Evolutionary conservation across 768 basidiomycete genomes (phyloP), one percentile per base, ranked within the genome.

Genomic region (Rubroboletus pulcherrimus): DNA sequence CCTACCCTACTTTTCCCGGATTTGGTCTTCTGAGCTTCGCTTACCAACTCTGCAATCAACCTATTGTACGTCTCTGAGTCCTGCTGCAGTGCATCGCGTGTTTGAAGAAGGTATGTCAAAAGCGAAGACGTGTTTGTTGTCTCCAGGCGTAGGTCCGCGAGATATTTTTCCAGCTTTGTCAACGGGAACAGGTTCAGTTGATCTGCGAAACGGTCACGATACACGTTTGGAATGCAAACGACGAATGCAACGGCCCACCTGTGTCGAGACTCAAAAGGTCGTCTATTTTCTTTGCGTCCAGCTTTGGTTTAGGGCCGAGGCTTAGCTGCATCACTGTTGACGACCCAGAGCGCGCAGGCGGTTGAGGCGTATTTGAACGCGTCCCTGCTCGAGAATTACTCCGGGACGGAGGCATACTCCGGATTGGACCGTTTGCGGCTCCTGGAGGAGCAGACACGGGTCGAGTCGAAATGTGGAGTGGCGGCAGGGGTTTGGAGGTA

Each of bases 41-140:
- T 85, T n/a, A 97, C 92, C 48, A 97, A 76, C 67, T 93, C 93
- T 29, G 87, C 94, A 56, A 97, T 97, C 54, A 94, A 77, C 15
- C 85, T 87, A 71, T 97, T 95, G 65, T 93, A 93, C 29, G 85
- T 89, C 75, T 97, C 88, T 37, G 85, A 87, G 67, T 91, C 90
- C 72, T 93, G 91, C 69, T 92, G 89, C 56, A 92, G 68, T 34
- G 86, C 82, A 59, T 93, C 92, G 55, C 85, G 81, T 38, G 82
- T 80, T 73, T 97, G 93, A 57, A 95, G 75, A 35, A 93, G 74
- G 73, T 93, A 82, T 19, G 91, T 93, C 53, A 97, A 75, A 10
- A 92, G 74, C 12, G 81, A 72, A 2, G 92, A 93, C 0, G 89
- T 84, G 39, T 84, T 82, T 5, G 85, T 84, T 4, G 90, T 94